Base-by-base conservation (phyloP, 768 basidiomycete genomes). In the Suillus tomentosus region DNA sequence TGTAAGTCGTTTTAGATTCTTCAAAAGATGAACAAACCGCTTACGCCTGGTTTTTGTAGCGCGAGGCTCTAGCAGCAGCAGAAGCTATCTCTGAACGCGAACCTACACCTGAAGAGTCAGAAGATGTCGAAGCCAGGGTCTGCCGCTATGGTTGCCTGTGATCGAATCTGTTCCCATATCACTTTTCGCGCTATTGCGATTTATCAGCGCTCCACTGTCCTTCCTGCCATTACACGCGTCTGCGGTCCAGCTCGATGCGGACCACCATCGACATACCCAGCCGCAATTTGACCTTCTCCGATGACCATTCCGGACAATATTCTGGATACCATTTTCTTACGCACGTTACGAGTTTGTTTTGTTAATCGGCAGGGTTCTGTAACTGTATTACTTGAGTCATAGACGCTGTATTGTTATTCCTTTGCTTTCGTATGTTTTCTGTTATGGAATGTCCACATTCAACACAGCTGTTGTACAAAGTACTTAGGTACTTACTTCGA, bases 401-500 rank as follows among this genome's bases (percentile, higher is more conserved):
- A 76, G 67, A 75, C 37, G 19, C 1, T 74, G 75, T 74, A 76
- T 73, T 37, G 1, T 7, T 73, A 74, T 62, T 48, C 1, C 3
- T 6, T 45, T 48, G 19, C 36, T 65, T 15, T 57, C 34, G 45
- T 61, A 58, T 36, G 48, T 24, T 61, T 39, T 50, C 15, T 36
- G 13, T 13, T 39, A n/a, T 36, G 19, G 14, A 37, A 22, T 61
- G 17, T 57, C 9, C 13, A 17, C 15, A 3, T 8, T 36, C 31
- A 36, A 34, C 11, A 36, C 0, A 36, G 19, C 11, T n/a, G 9
- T 11, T 13, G 19, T n/a, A 11, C 34, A 11, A 19, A 54, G 31
- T 54, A n/a, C 17, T 17, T 51, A 4, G 24, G 8, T 31, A 14
- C 50, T 24, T 50, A 8, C 47, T 24, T 51, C 50, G 24, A 51